These are phyloP conservation scores for Globisporangium recalcitrans DNA, from an alignment of 352 stramenopile species.

Conservation along the genomic window DNA sequence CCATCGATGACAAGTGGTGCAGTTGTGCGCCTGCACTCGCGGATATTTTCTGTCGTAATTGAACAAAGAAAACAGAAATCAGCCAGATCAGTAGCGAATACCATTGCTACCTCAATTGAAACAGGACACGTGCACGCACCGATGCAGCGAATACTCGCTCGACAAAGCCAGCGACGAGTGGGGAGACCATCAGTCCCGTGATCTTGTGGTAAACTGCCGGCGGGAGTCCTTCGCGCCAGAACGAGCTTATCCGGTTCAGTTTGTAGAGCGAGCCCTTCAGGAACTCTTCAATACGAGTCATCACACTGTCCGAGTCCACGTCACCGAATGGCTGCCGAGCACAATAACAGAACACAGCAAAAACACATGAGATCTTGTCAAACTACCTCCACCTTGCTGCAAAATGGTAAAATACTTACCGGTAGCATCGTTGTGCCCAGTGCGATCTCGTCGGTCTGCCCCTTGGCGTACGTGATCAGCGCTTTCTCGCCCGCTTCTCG, in stretches of 20 bases:
- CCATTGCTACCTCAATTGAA: background rate
- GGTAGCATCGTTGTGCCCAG: constrained; percentile 31
- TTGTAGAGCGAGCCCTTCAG: constrained; percentile 61
- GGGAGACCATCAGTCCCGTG: constrained; percentile 45
- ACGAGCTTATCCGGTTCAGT: constrained; percentile 46
- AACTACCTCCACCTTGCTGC: background rate
- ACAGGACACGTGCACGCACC: constrained; percentile 21
- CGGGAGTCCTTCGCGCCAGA: constrained; percentile 64
- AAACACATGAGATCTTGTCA: background rate
- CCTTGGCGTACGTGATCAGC: constrained; percentile 39
- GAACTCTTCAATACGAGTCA: constrained; percentile 44
- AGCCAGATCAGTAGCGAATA: background rate
- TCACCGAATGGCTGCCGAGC: constrained; percentile 29
- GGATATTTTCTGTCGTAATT: constrained; percentile 39
- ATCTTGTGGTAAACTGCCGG: constrained; percentile 48
- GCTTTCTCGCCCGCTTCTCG: constrained; percentile 52
- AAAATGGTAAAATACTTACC: constrained; percentile 25
- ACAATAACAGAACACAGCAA: background rate
- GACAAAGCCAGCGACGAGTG: constrained; percentile 52
- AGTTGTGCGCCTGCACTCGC: constrained; percentile 36
- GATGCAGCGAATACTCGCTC: constrained; percentile 42
- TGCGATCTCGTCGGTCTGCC: constrained; percentile 41
- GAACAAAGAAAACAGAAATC: constrained; percentile 3
- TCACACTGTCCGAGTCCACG: constrained; percentile 31
- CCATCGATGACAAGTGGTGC: constrained; percentile 37